Evolutionary conservation across 108 stramenopile species (phyloP).

Genomic region (Cyclotella atomus): DNA sequence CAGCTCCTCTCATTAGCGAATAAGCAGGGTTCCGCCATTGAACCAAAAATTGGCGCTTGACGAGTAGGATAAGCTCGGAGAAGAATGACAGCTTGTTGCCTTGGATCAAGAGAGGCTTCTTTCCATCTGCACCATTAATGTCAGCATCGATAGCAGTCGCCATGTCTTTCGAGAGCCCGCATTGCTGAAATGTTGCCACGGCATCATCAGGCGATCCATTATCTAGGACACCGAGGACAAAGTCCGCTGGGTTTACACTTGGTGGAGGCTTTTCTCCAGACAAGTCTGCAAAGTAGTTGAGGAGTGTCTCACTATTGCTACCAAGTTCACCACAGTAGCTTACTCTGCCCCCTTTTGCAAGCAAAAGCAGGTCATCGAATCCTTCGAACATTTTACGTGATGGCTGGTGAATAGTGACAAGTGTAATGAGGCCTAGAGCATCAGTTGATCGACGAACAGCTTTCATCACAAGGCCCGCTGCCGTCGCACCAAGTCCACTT

Average conservation of each 20-base stretch:
- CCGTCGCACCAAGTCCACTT: constrained; percentile 30
- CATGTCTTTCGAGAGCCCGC: background rate
- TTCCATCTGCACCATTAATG: constrained; percentile 1
- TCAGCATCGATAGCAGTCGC: constrained; percentile 11
- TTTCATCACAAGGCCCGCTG: constrained; percentile 41
- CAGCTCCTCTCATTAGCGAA: constrained; percentile 41
- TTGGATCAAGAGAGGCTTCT: background rate
- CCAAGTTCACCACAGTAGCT: constrained; percentile 35
- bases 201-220: constrained; percentile 29
- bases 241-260: constrained; percentile 36
- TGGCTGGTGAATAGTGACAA: constrained; percentile 50
- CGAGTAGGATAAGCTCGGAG: constrained; percentile 29
- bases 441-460: constrained; percentile 37
- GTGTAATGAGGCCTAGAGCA: constrained; percentile 29
- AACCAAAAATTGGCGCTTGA: constrained; percentile 37
- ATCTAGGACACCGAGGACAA: constrained; percentile 27
- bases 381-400: constrained; percentile 35
- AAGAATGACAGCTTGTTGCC: constrained; percentile 9
- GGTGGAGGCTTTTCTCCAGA: constrained; percentile 4
- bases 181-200: constrained; percentile 20
- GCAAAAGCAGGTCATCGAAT: constrained; percentile 46
- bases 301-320: constrained; percentile 4
- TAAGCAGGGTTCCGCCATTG: constrained; percentile 54
- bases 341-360: constrained; percentile 41
- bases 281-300: constrained; percentile 25